Evolutionary conservation across 805 yeast species (phyloP).

Genomic region (Candida coquimbonensis): DNA sequence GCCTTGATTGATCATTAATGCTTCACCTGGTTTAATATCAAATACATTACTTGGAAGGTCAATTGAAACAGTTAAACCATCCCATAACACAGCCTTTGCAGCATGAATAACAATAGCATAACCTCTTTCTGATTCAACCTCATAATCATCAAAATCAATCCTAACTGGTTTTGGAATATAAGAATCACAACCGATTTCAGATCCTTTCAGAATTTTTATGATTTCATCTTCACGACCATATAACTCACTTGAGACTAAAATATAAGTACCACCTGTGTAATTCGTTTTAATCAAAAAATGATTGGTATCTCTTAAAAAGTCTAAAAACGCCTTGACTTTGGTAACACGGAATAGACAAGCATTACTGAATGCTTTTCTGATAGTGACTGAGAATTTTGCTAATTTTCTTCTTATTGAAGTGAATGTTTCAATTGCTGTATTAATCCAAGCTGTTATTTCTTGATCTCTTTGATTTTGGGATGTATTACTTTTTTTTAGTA

Average conservation of each 20-base stretch:
- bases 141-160: slow-evolving; percentile 18
- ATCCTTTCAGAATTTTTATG: slow-evolving; percentile 35
- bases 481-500: slow-evolving; percentile 15
- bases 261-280: slow-evolving; percentile 64
- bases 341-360: slow-evolving; percentile 55
- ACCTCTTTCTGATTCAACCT: slow-evolving; percentile 34
- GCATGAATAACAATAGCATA: slow-evolving; percentile 73
- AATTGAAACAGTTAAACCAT: slow-evolving; percentile 63
- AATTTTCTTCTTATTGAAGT: slow-evolving; percentile 77
- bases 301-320: slow-evolving; percentile 51
- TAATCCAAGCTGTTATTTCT: slow-evolving; percentile 34
- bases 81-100: slow-evolving; percentile 84
- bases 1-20: slow-evolving; percentile 62
- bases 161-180: slow-evolving; percentile 21
- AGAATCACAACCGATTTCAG: slow-evolving; percentile 46
- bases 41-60: slow-evolving; percentile 33
- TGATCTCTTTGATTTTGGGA: slow-evolving; percentile 19
- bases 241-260: slow-evolving; percentile 58
- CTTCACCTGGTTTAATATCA: slow-evolving; percentile 60
- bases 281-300: slow-evolving; percentile 77
- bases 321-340: slow-evolving; percentile 45
- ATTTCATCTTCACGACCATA: slow-evolving; percentile 36
- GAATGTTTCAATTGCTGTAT: slow-evolving; percentile 59
- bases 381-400: slow-evolving; percentile 63
- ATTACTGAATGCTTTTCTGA: slow-evolving; percentile 68